Evolutionary conservation across 2,329 filamentous ascomycete genomes (phyloP).

Genomic region (Neopestalotiopsis clavispora): DNA sequence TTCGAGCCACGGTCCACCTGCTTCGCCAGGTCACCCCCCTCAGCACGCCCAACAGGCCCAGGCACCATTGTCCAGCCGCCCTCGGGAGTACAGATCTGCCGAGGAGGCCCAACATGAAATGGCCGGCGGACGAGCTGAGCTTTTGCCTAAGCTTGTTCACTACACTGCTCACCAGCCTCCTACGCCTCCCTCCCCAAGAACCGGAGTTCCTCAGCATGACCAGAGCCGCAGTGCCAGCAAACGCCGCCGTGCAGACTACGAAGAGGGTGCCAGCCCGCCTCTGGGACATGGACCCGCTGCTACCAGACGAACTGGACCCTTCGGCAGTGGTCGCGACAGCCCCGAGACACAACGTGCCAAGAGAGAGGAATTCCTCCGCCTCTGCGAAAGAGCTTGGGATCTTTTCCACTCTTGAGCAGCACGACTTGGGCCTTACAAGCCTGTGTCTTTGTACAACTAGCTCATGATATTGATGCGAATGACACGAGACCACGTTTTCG

Average conservation of each 20-base stretch:
- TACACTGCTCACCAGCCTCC: slow-evolving; percentile 94
- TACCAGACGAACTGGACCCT: slow-evolving; percentile 66
- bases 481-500: slow-evolving; percentile 8
- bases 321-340: slow-evolving; percentile 81
- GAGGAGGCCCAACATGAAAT: slow-evolving; percentile 93
- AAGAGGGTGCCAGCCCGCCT: slow-evolving; percentile 84
- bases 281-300: slow-evolving; percentile 74
- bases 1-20: slow-evolving; percentile 70
- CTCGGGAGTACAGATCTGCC: slow-evolving; percentile 90
- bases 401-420: slow-evolving; percentile 82
- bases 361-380: slow-evolving; percentile 86
- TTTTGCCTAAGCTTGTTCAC: slow-evolving; percentile 91
- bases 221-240: slow-evolving; percentile 66
- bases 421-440: slow-evolving; percentile 21
- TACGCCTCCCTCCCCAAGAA: slow-evolving; percentile 82
- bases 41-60: slow-evolving; percentile 51
- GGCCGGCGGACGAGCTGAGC: slow-evolving; percentile 87
- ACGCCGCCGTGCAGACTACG: slow-evolving; percentile 88
- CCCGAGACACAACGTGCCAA: slow-evolving; percentile 84
- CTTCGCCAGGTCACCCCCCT: slow-evolving; percentile 77
- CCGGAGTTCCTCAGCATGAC: slow-evolving; percentile 52
- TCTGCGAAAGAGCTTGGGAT: slow-evolving; percentile 94
- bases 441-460: slow-evolving; percentile 29
- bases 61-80: slow-evolving; percentile 63
- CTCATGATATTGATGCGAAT: slow-evolving; percentile 27